Base-by-base conservation (phyloP, 306 rosid genomes). In the Acacia melanoxylon region DNA sequence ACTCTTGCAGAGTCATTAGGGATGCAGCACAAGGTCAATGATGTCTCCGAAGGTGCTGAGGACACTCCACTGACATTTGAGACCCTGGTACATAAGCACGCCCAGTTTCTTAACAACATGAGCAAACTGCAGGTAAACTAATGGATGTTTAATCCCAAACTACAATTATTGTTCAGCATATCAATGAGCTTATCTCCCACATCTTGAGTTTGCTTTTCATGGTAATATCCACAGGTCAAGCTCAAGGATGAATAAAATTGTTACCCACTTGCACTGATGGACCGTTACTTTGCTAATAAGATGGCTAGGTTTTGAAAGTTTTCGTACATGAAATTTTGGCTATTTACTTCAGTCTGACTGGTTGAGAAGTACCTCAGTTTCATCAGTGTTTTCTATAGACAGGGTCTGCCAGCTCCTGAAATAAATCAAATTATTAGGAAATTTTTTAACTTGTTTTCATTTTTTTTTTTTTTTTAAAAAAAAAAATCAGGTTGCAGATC, bases 401-500 rank as follows among this genome's bases (percentile, higher is more conserved):
- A 41, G 66, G 82, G 75, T 80, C 79, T 54, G 20, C 66, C 41
- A 77, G 19, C 63, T 49, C 58, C 56, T 74, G 81, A 66, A 9
- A 71, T 25, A 12, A 61, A 42, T 37, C 41, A 37, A 37, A 37
- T 56, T 81, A 14, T 76, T 68, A 35, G 19, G 48, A 75, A 49
- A 51, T 52, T 44, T 67, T 63, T 44, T 59, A 14, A 33, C 77
- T 25, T 63, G 82, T 78, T 78, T 66, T n/a, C n/a, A n/a, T n/a
- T n/a, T n/a, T n/a, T n/a, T n/a, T n/a, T n/a, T n/a, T n/a, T n/a
- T n/a, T n/a, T n/a, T n/a, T n/a, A n/a, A n/a, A n/a, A n/a, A n/a
- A n/a, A n/a, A n/a, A n/a, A n/a, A n/a, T n/a, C n/a, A n/a, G 99
- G 98, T 96, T 76, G 91, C 91, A 81, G 94, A 96, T 90, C 97